phyloP scores from a whole-genome alignment of 2,329 filamentous ascomycete species.

The Talaromyces islandicus region DNA sequence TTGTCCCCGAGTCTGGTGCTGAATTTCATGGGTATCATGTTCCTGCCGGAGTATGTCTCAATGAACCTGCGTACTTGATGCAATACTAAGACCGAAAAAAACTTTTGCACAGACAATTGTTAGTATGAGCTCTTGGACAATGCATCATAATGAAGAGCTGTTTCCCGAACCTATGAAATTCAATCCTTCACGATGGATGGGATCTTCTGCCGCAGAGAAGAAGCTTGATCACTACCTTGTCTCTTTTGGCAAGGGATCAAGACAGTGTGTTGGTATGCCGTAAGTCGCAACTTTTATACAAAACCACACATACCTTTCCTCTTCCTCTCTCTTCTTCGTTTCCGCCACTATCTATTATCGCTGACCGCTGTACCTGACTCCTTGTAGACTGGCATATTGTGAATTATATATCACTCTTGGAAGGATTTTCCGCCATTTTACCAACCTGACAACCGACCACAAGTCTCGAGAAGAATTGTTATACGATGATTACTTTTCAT shows the following conservation, averaged over 20 bases:
- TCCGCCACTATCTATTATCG: not conserved
- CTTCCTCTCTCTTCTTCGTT: not conserved
- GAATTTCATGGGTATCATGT: constrained; percentile 27
- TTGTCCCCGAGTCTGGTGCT: constrained; percentile 24
- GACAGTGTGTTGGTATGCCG: constrained; percentile 30
- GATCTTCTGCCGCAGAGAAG: constrained; percentile 10
- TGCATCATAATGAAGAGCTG: constrained; percentile 25
- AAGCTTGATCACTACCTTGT: constrained; percentile 28
- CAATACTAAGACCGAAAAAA: not conserved
- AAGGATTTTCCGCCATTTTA: constrained; percentile 24
- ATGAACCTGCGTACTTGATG: not conserved
- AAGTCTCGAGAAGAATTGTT: constrained; percentile 19
- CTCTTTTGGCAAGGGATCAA: constrained; percentile 30
- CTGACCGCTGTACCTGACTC: not conserved
- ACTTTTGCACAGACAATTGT: constrained; percentile 15
- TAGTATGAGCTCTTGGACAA: constrained; percentile 28
- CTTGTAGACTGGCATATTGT: constrained; percentile 24
- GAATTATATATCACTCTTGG: constrained; percentile 30
- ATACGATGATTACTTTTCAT: constrained; percentile 26
- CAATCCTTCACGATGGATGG: constrained; percentile 30
- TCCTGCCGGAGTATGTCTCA: constrained; percentile 21
- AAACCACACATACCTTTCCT: not conserved
- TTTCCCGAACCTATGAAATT: constrained; percentile 30
- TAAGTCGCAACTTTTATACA: constrained; percentile 10
- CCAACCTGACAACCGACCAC: constrained; percentile 14